Percentiles rank a stretch among this genome's conserved stretches.
These are phyloP conservation scores for Tuber aestivum DNA, from an alignment of 495 filamentous ascomycete species.

Conservation along the genomic window DNA sequence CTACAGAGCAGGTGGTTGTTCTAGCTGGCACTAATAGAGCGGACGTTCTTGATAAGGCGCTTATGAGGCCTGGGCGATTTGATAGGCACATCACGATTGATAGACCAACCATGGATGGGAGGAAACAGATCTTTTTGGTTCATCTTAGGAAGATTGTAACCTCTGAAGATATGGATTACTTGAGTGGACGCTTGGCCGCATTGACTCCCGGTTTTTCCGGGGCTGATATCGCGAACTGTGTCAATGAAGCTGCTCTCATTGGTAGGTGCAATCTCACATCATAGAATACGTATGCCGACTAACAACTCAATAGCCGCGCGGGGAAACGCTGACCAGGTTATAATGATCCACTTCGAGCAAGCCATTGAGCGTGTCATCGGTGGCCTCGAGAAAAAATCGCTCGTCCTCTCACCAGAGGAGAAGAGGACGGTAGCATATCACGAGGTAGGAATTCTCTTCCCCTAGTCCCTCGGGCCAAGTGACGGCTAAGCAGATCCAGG, in stretches of 20 bases:
- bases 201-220: conserved; percentile 94
- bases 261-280: conserved; percentile 55
- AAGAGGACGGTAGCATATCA: conserved; percentile 95
- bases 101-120: conserved; percentile 88
- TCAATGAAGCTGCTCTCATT: conserved; percentile 94
- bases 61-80: conserved; percentile 95
- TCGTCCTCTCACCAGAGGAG: conserved; percentile 85
- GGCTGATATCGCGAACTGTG: conserved; percentile 96
- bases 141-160: conserved; percentile 90
- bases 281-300: conserved; percentile 28
- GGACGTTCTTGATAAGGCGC: conserved; percentile 87
- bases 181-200: conserved; percentile 80
- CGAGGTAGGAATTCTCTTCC: conserved; percentile 48
- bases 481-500: conserved; percentile 43
- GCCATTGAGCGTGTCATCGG: conserved; percentile 96
- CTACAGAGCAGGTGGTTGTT: conserved; percentile 94
- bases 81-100: conserved; percentile 94
- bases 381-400: conserved; percentile 90
- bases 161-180: conserved; percentile 74
- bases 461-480: background rate
- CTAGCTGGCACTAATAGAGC: conserved; percentile 93
- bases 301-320: conserved; percentile 64
- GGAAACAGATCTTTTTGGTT: conserved; percentile 91
- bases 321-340: conserved; percentile 64
- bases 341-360: conserved; percentile 88